phyloP scores from a whole-genome alignment of 441 rosid genomes.

The Iberis amara region DNA sequence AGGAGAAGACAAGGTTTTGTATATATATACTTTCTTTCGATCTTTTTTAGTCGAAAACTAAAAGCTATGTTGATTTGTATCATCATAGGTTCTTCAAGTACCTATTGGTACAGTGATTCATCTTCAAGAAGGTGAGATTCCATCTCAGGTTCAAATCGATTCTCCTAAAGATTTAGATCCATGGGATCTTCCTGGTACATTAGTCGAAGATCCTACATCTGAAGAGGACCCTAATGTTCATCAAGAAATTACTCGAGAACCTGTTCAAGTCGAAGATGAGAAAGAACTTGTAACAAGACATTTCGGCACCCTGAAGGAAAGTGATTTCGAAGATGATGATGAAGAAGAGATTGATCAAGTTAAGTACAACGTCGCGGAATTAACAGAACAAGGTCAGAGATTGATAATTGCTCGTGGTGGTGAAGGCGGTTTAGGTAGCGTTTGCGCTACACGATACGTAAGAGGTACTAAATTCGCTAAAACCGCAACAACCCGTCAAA shows the following conservation, averaged over 20 bases:
- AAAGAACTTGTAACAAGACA: conserved; percentile 2
- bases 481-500: conserved; percentile 9
- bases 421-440: conserved; percentile 72
- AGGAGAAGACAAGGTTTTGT: conserved; percentile 68
- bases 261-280: conserved; percentile 15
- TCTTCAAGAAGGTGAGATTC: conserved; percentile 64
- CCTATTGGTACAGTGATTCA: conserved; percentile 87
- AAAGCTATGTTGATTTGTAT: not conserved
- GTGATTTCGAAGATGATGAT: conserved; percentile 26
- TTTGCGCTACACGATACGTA: conserved; percentile 37
- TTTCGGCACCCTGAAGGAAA: conserved; percentile 17
- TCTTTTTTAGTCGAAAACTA: not conserved
- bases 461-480: conserved; percentile 38
- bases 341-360: conserved; percentile 36
- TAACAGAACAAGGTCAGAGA: conserved; percentile 60
- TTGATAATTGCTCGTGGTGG: conserved; percentile 68
- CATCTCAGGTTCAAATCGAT: conserved; percentile 33
- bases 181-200: conserved; percentile 80
- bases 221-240: conserved; percentile 19
- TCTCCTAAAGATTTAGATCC: conserved; percentile 56
- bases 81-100: conserved; percentile 52
- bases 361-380: conserved; percentile 53
- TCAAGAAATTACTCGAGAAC: conserved; percentile 25
- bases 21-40: not conserved
- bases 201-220: conserved; percentile 35